Evolutionary conservation across 768 basidiomycete genomes (phyloP), one percentile per base, ranked within the genome.

Genomic region (Hygrocybe punicea): DNA sequence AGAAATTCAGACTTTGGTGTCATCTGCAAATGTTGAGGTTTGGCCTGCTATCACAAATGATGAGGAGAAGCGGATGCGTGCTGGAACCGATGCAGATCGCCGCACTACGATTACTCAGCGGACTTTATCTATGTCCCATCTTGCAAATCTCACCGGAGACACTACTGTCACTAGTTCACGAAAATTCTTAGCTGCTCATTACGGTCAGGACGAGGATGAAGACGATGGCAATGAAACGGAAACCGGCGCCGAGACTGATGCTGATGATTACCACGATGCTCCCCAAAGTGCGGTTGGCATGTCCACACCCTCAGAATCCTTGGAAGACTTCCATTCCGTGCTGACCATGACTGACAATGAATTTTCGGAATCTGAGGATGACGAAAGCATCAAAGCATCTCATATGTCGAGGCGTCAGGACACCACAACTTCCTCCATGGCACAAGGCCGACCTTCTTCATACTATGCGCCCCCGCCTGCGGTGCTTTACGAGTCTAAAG

Each of bases 211-310:
- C 14, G 71, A 70, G 45, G 78, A 79, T n/a, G 79, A 77, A 14
- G 71, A 70, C 44, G 78, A 79, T 17, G 79, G 77, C 52, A 84
- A 82, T 10, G 85, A 86, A 72, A 86, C 85, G 0, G 88, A 85
- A 42, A 79, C 80, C 0, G 87, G 87, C 57, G 84, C 84, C 0
- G 89, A 89, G 55, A 84, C 83, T 2, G 85, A 86, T 42, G 70
- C 67, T 34, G 89, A 85, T 16, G 84, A 91, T 57, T 93, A 89
- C 63, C 78, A 86, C 1, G 93, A 95, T 67, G 94, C 93, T 2
- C 76, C 85, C 45, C 84, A 86, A 66, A 91, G 78, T 60, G 45
- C 45, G n/a, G 74, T 79, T 59, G 84, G 81, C 62, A 78, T 82
- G 69, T 85, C 84, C 1, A 88, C 91, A 3, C 76, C 78, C 3